These are phyloP conservation scores for Chiua virens DNA, from an alignment of 768 basidiomycete species.

Conservation along the genomic window DNA sequence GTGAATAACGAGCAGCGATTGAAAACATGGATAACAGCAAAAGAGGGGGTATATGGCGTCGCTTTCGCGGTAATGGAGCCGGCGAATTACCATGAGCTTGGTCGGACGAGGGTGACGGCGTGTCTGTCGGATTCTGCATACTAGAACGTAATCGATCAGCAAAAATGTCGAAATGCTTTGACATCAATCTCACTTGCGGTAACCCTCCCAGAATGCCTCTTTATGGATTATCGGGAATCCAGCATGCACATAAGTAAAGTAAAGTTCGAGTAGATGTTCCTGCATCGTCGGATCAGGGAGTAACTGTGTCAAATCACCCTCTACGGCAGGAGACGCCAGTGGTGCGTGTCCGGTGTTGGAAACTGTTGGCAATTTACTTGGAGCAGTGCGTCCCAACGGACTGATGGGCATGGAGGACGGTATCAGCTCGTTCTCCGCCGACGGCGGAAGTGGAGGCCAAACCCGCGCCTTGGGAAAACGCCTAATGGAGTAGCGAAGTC, in stretches of 20 bases:
- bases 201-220: conserved; percentile 61
- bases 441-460: conserved; percentile 64
- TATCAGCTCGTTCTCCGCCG: conserved; percentile 25
- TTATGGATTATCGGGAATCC: conserved; percentile 78
- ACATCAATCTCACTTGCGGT: conserved; percentile 37
- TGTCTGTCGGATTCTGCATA: conserved; percentile 28
- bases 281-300: conserved; percentile 63
- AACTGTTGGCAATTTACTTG: conserved; percentile 8
- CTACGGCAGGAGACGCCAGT: conserved; percentile 25
- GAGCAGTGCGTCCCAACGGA: neutral
- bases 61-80: conserved; percentile 41
- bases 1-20: conserved; percentile 71
- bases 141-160: conserved; percentile 10
- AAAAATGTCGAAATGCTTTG: neutral
- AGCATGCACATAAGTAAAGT: conserved; percentile 82
- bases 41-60: conserved; percentile 56
- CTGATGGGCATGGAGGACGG: conserved; percentile 8
- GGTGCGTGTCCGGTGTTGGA: conserved; percentile 9
- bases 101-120: conserved; percentile 32
- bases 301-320: conserved; percentile 38
- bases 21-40: conserved; percentile 84
- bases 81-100: conserved; percentile 18
- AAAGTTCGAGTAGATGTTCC: conserved; percentile 69
- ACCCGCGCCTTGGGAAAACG: conserved; percentile 87
- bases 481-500: conserved; percentile 39